Percentiles rank a stretch among this genome's conserved stretches.
Evolutionary conservation across 2,329 filamentous ascomycete species (phyloP).

Genomic region (Xylaria sp.): DNA sequence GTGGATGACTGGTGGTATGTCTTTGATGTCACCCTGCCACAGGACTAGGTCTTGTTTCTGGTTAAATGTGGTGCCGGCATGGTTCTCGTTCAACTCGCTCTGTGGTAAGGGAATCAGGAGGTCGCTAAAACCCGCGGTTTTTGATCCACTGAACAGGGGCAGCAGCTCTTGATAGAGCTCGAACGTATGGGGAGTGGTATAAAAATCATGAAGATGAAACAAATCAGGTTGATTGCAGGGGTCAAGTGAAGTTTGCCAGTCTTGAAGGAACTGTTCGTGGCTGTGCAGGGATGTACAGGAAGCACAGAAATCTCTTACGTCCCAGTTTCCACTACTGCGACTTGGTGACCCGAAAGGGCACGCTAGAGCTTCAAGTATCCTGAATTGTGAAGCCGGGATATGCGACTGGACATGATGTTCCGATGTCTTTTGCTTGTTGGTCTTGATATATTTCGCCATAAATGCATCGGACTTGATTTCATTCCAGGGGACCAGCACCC

Average conservation of each 20-base stretch:
- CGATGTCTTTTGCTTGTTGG: conserved; percentile 1
- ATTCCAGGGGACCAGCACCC: conserved; percentile 73
- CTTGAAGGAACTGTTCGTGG: conserved; percentile 66
- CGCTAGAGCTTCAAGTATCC: conserved; percentile 48
- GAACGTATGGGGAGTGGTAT: conserved; percentile 67
- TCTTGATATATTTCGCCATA: neutral
- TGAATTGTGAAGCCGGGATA: conserved; percentile 36
- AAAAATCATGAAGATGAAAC: conserved; percentile 74
- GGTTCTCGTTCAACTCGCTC: conserved; percentile 54
- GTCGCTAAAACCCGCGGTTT: conserved; percentile 74
- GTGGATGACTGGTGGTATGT: conserved; percentile 53
- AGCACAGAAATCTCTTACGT: conserved; percentile 67
- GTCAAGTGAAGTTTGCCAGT: conserved; percentile 69
- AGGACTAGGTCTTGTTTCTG: conserved; percentile 70
- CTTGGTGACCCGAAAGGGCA: conserved; percentile 69
- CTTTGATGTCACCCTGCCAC: conserved; percentile 75
- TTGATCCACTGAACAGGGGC: conserved; percentile 78
- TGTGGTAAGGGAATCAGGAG: conserved; percentile 72
- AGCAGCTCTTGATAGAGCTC: conserved; percentile 68
- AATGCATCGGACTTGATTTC: conserved; percentile 47
- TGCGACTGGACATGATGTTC: conserved; percentile 23
- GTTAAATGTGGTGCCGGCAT: conserved; percentile 55
- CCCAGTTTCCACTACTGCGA: conserved; percentile 65
- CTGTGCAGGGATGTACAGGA: conserved; percentile 69
- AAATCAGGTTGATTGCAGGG: conserved; percentile 81